Percentiles rank a stretch among this genome's conserved stretches.
phyloP scores from a whole-genome alignment of 2,329 filamentous ascomycete species.

The Karstenula rhodostoma region DNA sequence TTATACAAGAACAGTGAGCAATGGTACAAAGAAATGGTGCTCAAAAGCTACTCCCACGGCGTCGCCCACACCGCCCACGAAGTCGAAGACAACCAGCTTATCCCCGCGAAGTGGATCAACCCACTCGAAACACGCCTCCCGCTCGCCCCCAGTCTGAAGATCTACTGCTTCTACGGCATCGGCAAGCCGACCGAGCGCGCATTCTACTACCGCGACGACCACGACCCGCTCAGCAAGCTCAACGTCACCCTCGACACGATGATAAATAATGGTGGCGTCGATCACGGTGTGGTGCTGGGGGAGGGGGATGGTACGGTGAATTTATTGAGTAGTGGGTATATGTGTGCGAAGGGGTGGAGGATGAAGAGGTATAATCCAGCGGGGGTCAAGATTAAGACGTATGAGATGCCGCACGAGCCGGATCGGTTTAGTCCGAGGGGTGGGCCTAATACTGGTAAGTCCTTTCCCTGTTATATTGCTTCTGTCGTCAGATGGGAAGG shows the following conservation, averaged over 20 bases:
- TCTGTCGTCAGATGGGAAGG: background rate
- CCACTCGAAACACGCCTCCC: constrained; percentile 89
- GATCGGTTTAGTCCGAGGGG: constrained; percentile 87
- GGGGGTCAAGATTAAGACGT: constrained; percentile 79
- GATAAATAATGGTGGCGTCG: constrained; percentile 60
- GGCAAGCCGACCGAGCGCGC: constrained; percentile 92
- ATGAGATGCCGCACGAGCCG: constrained; percentile 96
- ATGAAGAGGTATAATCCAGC: constrained; percentile 94
- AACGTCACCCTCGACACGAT: constrained; percentile 68
- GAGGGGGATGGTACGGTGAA: constrained; percentile 97
- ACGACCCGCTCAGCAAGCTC: constrained; percentile 69
- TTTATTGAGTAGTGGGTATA: constrained; percentile 89
- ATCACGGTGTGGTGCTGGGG: constrained; percentile 93
- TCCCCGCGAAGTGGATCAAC: constrained; percentile 86
- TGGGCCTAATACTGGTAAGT: constrained; percentile 68
- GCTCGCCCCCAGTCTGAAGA: constrained; percentile 85
- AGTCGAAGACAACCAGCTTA: constrained; percentile 70
- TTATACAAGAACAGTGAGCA: constrained; percentile 79
- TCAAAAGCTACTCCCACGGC: constrained; percentile 83
- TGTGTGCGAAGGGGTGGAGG: constrained; percentile 95
- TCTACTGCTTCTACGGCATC: constrained; percentile 97
- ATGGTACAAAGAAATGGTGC: constrained; percentile 83
- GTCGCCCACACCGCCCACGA: constrained; percentile 80
- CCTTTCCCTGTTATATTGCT: background rate
- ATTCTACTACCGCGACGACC: constrained; percentile 86